These are phyloP conservation scores for Yamadazyma scolyti DNA, from an alignment of 805 yeast species.

Conservation along the genomic window DNA sequence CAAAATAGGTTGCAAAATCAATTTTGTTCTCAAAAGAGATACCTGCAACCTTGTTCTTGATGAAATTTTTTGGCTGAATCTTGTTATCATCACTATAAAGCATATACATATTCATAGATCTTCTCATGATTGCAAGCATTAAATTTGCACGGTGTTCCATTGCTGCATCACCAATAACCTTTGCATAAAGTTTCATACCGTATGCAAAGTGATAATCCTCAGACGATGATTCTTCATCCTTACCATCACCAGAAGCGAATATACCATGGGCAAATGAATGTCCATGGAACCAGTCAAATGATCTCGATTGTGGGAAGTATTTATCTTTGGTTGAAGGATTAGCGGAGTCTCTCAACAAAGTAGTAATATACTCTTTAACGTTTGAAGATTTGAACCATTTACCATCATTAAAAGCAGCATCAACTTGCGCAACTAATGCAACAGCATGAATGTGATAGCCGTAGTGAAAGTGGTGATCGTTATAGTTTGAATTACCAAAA, in stretches of 20 bases:
- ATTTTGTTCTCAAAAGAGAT: constrained; percentile 69
- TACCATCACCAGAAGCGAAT: constrained; percentile 68
- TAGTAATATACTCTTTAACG: constrained; percentile 49
- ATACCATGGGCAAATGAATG: constrained; percentile 80
- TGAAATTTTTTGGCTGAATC: constrained; percentile 53
- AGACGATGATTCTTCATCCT: constrained; percentile 69
- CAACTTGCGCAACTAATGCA: constrained; percentile 59
- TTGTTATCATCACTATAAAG: constrained; percentile 50
- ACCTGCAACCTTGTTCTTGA: constrained; percentile 67
- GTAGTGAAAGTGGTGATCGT: constrained; percentile 33
- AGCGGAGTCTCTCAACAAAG: constrained; percentile 64
- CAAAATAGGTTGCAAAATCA: constrained; percentile 74
- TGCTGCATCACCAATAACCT: constrained; percentile 47
- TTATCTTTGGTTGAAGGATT: constrained; percentile 52
- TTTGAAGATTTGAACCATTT: constrained; percentile 29
- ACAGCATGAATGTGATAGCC: constrained; percentile 67
- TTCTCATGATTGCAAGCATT: constrained; percentile 56
- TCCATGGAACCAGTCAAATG: constrained; percentile 74
- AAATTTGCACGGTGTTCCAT: constrained; percentile 55
- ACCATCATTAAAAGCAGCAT: constrained; percentile 21
- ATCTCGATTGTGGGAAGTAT: constrained; percentile 62
- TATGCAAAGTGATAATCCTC: constrained; percentile 73
- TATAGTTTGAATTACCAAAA: constrained; percentile 26
- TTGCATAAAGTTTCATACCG: constrained; percentile 65
- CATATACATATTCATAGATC: constrained; percentile 56